Conservation (phyloP, 768 basidiomycete species). For the Leucosporidium creatinivorum region DNA sequence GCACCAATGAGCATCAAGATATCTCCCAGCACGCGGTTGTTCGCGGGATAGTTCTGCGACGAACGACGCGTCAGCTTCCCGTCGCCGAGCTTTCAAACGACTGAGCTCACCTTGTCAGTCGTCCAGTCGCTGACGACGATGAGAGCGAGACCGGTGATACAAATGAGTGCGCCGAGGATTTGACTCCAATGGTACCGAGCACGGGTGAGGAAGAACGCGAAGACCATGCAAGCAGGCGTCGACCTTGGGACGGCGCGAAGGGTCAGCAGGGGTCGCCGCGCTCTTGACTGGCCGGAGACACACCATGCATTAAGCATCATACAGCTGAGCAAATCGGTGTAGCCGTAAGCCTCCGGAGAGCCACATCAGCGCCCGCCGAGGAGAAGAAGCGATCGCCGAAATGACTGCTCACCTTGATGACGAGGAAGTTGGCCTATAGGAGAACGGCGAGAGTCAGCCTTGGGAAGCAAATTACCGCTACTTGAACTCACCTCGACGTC, state of each 20-base stretch:
- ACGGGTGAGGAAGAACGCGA: slow-evolving; percentile 30
- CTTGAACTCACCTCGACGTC: slow-evolving; percentile 25
- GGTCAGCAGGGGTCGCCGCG: not conserved
- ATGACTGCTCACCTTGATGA: slow-evolving; percentile 26
- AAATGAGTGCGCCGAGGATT: slow-evolving; percentile 33
- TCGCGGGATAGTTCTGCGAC: slow-evolving; percentile 8
- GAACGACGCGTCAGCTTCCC: not conserved
- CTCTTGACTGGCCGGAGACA: slow-evolving; percentile 22
- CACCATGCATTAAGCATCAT: slow-evolving; percentile 35
- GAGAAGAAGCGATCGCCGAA: not conserved
- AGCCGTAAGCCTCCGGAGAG: slow-evolving; percentile 18
- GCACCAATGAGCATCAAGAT: slow-evolving; percentile 32
- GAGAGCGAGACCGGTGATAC: slow-evolving; percentile 35
- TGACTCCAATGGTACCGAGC: slow-evolving; percentile 35
- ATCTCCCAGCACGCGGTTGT: slow-evolving; percentile 26
- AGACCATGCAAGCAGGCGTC: slow-evolving; percentile 36
- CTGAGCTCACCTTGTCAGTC: not conserved
- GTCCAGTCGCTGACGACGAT: slow-evolving; percentile 16
- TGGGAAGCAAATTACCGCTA: too few species aligned
- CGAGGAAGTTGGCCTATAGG: slow-evolving; percentile 27
- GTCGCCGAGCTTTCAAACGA: not conserved
- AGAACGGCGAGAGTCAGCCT: not conserved
- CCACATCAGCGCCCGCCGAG: not conserved
- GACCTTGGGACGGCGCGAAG: slow-evolving; percentile 17
- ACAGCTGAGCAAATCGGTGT: slow-evolving; percentile 34